Evolutionary conservation across 495 filamentous ascomycete genomes (phyloP).

Genomic region (Sphaerosporella brunnea): DNA sequence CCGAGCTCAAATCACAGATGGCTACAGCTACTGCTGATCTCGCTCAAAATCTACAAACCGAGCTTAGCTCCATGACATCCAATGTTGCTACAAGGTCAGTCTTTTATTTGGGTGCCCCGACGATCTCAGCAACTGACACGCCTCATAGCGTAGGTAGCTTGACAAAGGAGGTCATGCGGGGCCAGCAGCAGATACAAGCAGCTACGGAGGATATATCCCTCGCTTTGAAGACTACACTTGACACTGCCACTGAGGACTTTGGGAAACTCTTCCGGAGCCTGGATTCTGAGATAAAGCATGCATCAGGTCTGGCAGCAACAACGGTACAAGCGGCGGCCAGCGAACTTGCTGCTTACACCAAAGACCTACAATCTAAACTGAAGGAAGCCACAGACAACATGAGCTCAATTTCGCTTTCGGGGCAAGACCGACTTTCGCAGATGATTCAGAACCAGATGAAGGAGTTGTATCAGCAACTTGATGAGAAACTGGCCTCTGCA

Average conservation of each 20-base stretch:
- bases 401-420: too few species aligned
- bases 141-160: background rate
- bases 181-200: slow-evolving; percentile 7
- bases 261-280: background rate
- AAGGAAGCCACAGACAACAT: background rate
- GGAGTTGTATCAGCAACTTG: too few species aligned
- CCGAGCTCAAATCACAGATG: slow-evolving; percentile 7
- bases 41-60: too few species aligned
- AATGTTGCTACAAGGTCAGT: too few species aligned
- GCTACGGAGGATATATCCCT: slow-evolving; percentile 13
- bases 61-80: too few species aligned
- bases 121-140: background rate
- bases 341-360: background rate
- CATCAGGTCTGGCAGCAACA: background rate
- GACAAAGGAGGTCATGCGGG: slow-evolving; percentile 8
- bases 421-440: too few species aligned
- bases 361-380: background rate
- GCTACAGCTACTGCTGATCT: slow-evolving; percentile 2
- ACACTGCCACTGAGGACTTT: background rate
- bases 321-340: background rate
- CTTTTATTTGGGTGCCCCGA: background rate
- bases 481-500: too few species aligned
- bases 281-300: background rate
- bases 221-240: too few species aligned
- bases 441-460: too few species aligned